Evolutionary conservation across 176 grass and related monocot species (phyloP).

Genomic region (Stipa capillata): DNA sequence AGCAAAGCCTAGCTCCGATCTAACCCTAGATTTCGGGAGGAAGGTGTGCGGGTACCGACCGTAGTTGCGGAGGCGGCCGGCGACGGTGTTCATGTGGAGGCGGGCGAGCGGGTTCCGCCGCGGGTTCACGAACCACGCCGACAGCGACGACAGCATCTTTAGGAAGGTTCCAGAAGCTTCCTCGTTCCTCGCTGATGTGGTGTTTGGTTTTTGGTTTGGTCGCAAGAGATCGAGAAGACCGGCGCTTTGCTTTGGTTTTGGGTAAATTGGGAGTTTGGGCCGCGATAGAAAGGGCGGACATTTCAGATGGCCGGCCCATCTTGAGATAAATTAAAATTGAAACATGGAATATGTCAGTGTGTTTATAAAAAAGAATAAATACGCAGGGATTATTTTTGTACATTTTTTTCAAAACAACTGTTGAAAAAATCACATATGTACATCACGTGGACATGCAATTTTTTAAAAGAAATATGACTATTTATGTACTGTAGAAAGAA

Average conservation of each 20-base stretch:
- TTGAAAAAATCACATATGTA: too few species aligned
- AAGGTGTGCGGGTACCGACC: constrained; percentile 6
- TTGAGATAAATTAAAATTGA: background rate
- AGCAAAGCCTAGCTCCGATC: background rate
- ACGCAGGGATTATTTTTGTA: too few species aligned
- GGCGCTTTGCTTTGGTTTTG: background rate
- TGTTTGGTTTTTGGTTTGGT: background rate
- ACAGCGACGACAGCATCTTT: constrained; percentile 24
- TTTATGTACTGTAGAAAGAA: too few species aligned
- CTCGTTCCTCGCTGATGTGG: background rate
- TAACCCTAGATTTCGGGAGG: background rate
- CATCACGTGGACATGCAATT: too few species aligned
- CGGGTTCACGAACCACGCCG: constrained; percentile 65
- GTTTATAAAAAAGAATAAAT: too few species aligned
- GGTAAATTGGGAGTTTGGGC: background rate
- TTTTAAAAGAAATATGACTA: too few species aligned
- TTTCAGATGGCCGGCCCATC: background rate
- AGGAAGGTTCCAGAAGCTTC: constrained; percentile 2
- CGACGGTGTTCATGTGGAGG: constrained; percentile 54
- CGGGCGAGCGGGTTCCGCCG: constrained; percentile 60
- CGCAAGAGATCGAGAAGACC: background rate
- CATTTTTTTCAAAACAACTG: too few species aligned
- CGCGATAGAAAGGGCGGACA: background rate
- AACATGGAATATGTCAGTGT: too few species aligned
- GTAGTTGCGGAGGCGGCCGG: constrained; percentile 70